Evolutionary conservation across 176 grass and related monocot species (phyloP), one percentile per base, ranked within the genome.

Genomic region (Oryza coarctata): DNA sequence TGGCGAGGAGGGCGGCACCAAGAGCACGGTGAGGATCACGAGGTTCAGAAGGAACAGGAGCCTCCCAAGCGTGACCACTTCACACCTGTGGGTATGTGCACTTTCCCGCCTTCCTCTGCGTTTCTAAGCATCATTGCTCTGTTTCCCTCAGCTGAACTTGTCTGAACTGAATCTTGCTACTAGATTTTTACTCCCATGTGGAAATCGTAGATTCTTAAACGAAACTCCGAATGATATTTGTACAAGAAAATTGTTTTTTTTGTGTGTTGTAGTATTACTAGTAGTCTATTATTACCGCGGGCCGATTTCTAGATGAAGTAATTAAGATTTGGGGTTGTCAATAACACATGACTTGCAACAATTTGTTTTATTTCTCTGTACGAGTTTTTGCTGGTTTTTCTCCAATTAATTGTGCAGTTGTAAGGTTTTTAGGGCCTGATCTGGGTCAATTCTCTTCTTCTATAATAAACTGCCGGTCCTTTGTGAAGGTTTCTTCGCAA

Each of bases 71-170:
- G 18, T 83, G 22, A 75, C 50, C 75, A 86, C 74, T 0, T 89
- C 90, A 9, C 81, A 72, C 30, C 17, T 97, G 11, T 94, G 88
- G 90, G 94, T 97, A 79, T 8, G 80, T 66, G 13, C 29, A 9
- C 35, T 22, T 68, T 79, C 25, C 55, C 67, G 10, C 28, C 34
- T 71, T 65, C 14, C 55, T 84, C 76, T 85, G 76, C 41, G 44
- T 34, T 75, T 22, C 0, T 32, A 12, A 70, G 26, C 32, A 2
- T 17, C 32, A 1, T 17, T 70, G n/a, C 71, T 58, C 47, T 78
- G 58, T 28, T 84, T 76, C 3, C 1, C 2, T 4, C 13, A 40
- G 12, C 25, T 34, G 8, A 61, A 29, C 61, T 23, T n/a, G 22
- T 23, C 55, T 60, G 8, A 44, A 44, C 23, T 9, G 39, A 71